phyloP scores from a whole-genome alignment of 2,329 filamentous ascomycete species.

The Fusarium poae region DNA sequence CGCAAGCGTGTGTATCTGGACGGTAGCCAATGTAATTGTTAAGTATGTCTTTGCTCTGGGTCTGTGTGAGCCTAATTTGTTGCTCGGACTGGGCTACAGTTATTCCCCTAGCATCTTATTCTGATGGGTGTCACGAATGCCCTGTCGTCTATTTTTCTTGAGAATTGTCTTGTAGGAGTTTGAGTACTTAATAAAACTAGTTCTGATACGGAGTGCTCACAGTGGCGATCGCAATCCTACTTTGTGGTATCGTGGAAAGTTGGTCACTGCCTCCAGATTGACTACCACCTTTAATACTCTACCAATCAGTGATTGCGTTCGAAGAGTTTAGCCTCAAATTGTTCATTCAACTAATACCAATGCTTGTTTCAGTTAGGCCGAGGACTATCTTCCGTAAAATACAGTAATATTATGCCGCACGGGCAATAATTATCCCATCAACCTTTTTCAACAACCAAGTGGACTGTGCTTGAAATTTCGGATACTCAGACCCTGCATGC shows the following conservation, averaged over 20 bases:
- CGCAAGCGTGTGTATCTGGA: not conserved
- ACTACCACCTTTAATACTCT: not conserved
- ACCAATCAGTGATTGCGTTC: too few species aligned
- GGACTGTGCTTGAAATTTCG: not conserved
- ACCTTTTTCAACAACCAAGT: not conserved
- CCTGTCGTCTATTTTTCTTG: not conserved
- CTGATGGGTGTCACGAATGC: not conserved
- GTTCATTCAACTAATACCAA: not conserved
- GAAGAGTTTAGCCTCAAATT: not conserved
- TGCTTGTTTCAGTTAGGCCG: not conserved
- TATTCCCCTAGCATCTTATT: too few species aligned
- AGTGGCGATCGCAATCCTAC: not conserved
- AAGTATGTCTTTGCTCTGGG: not conserved
- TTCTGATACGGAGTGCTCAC: not conserved
- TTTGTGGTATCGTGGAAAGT: not conserved
- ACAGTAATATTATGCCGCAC: not conserved
- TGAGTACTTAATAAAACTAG: not conserved
- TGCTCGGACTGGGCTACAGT: not conserved
- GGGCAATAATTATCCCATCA: slow-evolving; percentile 15
- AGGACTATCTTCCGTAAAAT: not conserved
- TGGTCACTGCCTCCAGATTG: not conserved
- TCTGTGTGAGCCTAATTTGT: not conserved
- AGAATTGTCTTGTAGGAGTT: not conserved
- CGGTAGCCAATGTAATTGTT: not conserved
- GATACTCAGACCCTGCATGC: not conserved